Evolutionary conservation across 331 rosid genomes (phyloP), one percentile per base, ranked within the genome.

Genomic region (Rosa hybrid): DNA sequence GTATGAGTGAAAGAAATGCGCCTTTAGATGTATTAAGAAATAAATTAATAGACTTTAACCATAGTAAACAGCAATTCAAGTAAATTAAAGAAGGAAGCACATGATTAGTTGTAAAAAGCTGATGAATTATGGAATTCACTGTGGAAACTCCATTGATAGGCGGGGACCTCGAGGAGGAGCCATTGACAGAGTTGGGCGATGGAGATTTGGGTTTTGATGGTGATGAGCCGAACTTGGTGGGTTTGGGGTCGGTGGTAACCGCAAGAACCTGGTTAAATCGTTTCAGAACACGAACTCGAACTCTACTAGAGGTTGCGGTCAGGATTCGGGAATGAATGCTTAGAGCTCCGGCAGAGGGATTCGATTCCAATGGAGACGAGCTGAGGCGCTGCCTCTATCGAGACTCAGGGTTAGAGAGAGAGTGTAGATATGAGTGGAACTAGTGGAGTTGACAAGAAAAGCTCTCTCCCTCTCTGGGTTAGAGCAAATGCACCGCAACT

Each of bases 331-430:
- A n/a, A 34, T 34, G 39, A 34, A 34, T 34, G 39, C 39, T 34
- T 34, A 4, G 39, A 34, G 39, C 39, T 34, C 39, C 39, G 85
- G 68, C 80, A 85, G 48, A 84, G 84, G 8, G 89, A 84, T 50
- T 90, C 91, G 83, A 91, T 82, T 82, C 96, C 87, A 75, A 86
- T 84, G 84, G 83, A 86, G 78, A 83, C 86, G 68, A 91, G 91
- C 84, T 89, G 94, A 21, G 98, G 83, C 57, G 90, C 87, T 27
- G 97, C 92, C 67, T 88, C 97, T 98, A 92, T 95, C 30, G 10
- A n/a, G 39, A 27, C 30, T 27, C 30, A 23, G 78, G 20, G 73
- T 12, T 57, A 6, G 46, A 6, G 45, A 27, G 39, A 41, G 7
- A 34, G 46, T 0, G 65, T 27, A 27, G 2, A 27, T 4, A 49